These are phyloP conservation scores for Malus orientalis DNA, from an alignment of 306 rosid genomes.

Conservation along the genomic window DNA sequence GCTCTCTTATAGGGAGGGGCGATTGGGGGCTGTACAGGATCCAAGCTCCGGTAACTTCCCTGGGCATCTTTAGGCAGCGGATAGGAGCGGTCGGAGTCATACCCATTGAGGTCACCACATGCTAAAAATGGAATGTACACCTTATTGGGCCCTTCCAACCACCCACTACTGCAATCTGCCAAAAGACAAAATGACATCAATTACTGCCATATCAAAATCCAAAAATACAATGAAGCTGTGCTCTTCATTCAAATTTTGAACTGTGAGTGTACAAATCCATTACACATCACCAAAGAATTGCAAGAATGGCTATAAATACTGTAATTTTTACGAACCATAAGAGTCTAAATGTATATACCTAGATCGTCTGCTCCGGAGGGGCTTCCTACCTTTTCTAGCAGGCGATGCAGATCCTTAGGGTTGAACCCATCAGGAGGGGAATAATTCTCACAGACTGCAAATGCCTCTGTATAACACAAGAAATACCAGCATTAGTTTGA, in stretches of 20 bases:
- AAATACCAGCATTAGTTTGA: constrained; percentile 10
- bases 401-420: constrained; percentile 73
- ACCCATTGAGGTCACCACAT: constrained; percentile 80
- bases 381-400: constrained; percentile 92
- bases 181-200: background rate
- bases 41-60: constrained; percentile 74
- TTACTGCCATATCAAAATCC: background rate
- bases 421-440: constrained; percentile 91
- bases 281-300: background rate
- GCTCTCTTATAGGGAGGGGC: constrained; percentile 80
- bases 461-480: constrained; percentile 61
- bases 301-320: background rate
- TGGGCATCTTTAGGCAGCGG: constrained; percentile 76
- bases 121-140: constrained; percentile 92
- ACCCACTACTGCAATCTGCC: constrained; percentile 92
- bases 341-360: constrained; percentile 35
- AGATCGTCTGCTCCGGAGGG: constrained; percentile 85
- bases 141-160: constrained; percentile 94
- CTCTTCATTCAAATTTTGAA: background rate
- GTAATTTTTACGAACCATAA: background rate
- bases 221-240: background rate
- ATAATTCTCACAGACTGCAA: constrained; percentile 94
- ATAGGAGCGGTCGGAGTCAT: constrained; percentile 86
- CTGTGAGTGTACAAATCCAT: background rate
- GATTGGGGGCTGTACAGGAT: constrained; percentile 82